Evolutionary conservation across 164 flowering plant genomes (phyloP).

Genomic region (Amborella trichopoda): DNA sequence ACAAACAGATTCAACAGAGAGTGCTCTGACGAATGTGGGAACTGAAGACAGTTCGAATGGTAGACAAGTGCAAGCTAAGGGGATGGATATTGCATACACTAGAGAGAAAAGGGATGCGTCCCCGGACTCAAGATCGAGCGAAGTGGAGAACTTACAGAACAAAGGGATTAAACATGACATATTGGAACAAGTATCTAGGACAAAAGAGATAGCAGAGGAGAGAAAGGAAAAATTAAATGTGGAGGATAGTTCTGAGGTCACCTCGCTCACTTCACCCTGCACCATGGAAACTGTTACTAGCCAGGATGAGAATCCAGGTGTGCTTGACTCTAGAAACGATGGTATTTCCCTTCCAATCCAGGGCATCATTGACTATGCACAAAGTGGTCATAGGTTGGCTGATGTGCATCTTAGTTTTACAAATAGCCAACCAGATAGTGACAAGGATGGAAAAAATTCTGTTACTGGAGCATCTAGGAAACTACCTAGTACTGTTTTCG

Average conservation of each 20-base stretch:
- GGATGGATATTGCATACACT: background rate
- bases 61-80: background rate
- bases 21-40: background rate
- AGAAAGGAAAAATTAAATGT: slow-evolving; percentile 12
- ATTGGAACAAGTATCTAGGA: background rate
- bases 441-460: slow-evolving; percentile 3
- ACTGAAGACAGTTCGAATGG: background rate
- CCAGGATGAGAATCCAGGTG: slow-evolving; percentile 17
- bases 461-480: background rate
- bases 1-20: slow-evolving; percentile 23
- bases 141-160: background rate
- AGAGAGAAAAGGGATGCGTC: background rate
- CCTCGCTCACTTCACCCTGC: slow-evolving; percentile 35
- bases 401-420: background rate
- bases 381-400: background rate
- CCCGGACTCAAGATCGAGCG: background rate
- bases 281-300: slow-evolving; percentile 23
- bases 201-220: slow-evolving; percentile 10
- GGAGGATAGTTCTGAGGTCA: slow-evolving; percentile 34
- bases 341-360: slow-evolving; percentile 9
- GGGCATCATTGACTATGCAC: background rate
- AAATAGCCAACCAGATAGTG: slow-evolving; percentile 2
- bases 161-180: background rate
- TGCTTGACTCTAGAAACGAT: slow-evolving; percentile 12
- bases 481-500: background rate